Conservation (phyloP, 371 early-diverging fungal genomes). For the Actinomucor elegans region DNA sequence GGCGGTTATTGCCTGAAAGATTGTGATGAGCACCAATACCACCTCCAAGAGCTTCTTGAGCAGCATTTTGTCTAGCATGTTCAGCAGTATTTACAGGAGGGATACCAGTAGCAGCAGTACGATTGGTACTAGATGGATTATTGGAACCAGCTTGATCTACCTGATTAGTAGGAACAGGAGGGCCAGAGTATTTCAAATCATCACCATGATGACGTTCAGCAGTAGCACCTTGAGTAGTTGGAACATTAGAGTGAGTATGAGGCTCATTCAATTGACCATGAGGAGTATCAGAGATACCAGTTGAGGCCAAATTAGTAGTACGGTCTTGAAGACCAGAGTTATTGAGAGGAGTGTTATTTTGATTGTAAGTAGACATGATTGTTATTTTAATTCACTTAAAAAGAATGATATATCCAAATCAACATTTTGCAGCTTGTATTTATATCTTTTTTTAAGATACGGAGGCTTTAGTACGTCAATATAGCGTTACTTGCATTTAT, state of each 20-base stretch:
- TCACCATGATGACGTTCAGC: constrained; percentile 1
- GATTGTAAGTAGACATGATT: background rate
- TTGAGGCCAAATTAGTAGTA: background rate
- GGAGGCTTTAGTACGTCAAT: background rate
- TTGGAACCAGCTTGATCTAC: constrained; percentile 18
- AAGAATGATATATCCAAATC: background rate
- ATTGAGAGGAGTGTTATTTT: background rate
- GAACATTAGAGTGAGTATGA: background rate
- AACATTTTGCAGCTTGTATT: background rate
- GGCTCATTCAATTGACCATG: constrained; percentile 21
- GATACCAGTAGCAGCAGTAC: constrained; percentile 17
- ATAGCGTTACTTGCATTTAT: background rate
- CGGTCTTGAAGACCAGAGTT: constrained; percentile 2
- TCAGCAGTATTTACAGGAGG: constrained; percentile 21
- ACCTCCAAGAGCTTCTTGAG: constrained; percentile 2
- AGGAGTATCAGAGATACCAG: constrained; percentile 26
- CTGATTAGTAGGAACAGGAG: constrained; percentile 5
- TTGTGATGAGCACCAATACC: background rate
- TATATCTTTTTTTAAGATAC: constrained; percentile 1
- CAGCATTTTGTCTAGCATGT: constrained; percentile 1
- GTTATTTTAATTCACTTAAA: constrained; percentile 2
- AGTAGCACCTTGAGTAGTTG: constrained; percentile 6
- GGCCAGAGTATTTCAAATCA: constrained; percentile 11
- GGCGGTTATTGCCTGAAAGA: background rate
- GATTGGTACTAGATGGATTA: constrained; percentile 12